A percentile compares a stretch with the other conserved stretches of the same genome.
These are phyloP conservation scores for Magnusiomyces sp. DNA, from an alignment of 1,139 yeast genomes.

Conservation along the genomic window DNA sequence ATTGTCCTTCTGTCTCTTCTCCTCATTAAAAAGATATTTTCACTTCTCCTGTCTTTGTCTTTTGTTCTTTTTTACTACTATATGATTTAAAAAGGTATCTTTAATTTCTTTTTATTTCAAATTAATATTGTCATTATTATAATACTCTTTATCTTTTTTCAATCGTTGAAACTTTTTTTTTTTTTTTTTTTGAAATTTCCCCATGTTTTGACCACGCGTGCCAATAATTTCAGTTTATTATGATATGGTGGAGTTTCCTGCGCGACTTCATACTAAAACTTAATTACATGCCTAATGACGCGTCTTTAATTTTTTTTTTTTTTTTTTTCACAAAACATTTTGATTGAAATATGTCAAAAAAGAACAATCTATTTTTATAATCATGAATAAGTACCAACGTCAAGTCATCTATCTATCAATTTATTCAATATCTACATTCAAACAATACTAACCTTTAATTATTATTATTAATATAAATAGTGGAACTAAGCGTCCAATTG, in stretches of 20 bases:
- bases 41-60: not conserved
- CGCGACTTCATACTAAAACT: too few species aligned
- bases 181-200: too few species aligned
- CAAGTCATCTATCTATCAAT: not conserved
- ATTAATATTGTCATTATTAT: too few species aligned
- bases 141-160: too few species aligned
- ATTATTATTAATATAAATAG: not conserved
- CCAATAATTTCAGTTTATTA: too few species aligned
- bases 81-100: not conserved
- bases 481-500: constrained; percentile 4
- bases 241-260: too few species aligned
- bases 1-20: not conserved
- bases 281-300: too few species aligned
- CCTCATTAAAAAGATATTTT: not conserved
- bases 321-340: too few species aligned
- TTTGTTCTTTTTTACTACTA: not conserved
- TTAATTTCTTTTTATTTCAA: too few species aligned
- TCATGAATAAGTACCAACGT: not conserved
- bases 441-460: not conserved
- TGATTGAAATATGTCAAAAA: not conserved
- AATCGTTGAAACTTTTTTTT: too few species aligned
- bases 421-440: not conserved
- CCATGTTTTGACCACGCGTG: too few species aligned
- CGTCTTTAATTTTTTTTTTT: too few species aligned
- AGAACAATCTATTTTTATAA: not conserved